Evolutionary conservation across 495 filamentous ascomycete genomes (phyloP).

Genomic region (Penicillium goetzii): DNA sequence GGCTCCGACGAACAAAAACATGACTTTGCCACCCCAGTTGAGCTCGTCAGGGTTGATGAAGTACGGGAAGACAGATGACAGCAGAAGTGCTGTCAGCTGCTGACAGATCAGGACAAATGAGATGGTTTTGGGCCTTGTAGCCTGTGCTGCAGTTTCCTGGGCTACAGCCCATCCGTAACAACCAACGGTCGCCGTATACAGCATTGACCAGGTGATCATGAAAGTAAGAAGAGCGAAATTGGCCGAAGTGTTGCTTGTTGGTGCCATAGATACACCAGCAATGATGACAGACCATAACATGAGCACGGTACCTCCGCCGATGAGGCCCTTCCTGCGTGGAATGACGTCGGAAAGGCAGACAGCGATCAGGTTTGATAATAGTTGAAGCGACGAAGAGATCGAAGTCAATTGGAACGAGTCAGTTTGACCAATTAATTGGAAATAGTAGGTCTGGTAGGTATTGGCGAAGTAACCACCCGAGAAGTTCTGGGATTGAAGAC

Average conservation of each 20-base stretch:
- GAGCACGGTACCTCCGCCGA: conserved; percentile 19
- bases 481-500: conserved; percentile 23
- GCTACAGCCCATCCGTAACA: conserved; percentile 65
- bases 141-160: conserved; percentile 59
- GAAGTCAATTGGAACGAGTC: conserved; percentile 22
- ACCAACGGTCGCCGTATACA: conserved; percentile 56
- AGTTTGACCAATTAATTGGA: conserved; percentile 20
- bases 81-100: conserved; percentile 53
- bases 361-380: conserved; percentile 16
- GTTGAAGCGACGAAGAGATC: conserved; percentile 19
- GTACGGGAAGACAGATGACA: conserved; percentile 65
- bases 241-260: conserved; percentile 15
- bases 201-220: conserved; percentile 59
- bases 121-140: conserved; percentile 25
- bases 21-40: conserved; percentile 63
- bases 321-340: conserved; percentile 20
- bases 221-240: conserved; percentile 34
- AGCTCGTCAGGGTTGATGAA: conserved; percentile 63
- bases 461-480: conserved; percentile 22
- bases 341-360: conserved; percentile 20
- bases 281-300: conserved; percentile 26
- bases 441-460: conserved; percentile 25
- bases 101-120: conserved; percentile 21
- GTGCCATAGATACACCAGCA: conserved; percentile 20
- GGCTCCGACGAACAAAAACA: conserved; percentile 56